Conservation (phyloP, 176 grass and related monocot species). For the Thinopyrum elongatum region DNA sequence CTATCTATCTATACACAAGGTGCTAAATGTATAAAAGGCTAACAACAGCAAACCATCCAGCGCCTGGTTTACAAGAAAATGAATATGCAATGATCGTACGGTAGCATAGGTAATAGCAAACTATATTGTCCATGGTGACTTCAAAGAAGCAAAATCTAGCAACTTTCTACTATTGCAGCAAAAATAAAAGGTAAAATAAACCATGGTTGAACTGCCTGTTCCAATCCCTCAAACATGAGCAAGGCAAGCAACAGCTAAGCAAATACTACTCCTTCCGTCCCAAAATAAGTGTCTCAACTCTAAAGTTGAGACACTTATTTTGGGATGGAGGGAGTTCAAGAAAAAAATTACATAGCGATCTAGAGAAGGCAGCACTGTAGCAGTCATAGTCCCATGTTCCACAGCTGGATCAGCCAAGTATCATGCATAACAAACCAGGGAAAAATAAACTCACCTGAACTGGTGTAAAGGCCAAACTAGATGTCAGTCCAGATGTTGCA, state of each 20-base stretch:
- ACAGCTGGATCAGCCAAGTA: background rate
- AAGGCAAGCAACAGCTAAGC: background rate
- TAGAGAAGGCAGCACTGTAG: background rate
- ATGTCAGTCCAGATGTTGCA: constrained; percentile 83
- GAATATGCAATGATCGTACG: background rate
- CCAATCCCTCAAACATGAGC: background rate
- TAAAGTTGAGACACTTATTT: too few relatives aligned
- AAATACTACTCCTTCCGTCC: background rate
- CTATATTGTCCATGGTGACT: background rate
- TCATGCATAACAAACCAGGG: background rate
- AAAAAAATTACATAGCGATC: background rate
- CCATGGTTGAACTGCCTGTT: background rate
- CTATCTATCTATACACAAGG: background rate
- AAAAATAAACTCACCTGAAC: constrained; percentile 64
- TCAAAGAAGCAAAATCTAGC: background rate
- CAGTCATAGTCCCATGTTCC: background rate
- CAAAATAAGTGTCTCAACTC: too few relatives aligned
- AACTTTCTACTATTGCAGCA: background rate
- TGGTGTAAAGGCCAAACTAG: constrained; percentile 92
- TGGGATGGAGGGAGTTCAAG: background rate
- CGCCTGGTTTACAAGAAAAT: background rate
- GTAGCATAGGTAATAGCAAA: background rate
- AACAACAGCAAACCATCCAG: background rate
- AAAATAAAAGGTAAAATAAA: background rate
- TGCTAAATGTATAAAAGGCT: background rate